These are phyloP conservation scores for Salix exigua DNA, from an alignment of 345 rosid species.

Conservation along the genomic window DNA sequence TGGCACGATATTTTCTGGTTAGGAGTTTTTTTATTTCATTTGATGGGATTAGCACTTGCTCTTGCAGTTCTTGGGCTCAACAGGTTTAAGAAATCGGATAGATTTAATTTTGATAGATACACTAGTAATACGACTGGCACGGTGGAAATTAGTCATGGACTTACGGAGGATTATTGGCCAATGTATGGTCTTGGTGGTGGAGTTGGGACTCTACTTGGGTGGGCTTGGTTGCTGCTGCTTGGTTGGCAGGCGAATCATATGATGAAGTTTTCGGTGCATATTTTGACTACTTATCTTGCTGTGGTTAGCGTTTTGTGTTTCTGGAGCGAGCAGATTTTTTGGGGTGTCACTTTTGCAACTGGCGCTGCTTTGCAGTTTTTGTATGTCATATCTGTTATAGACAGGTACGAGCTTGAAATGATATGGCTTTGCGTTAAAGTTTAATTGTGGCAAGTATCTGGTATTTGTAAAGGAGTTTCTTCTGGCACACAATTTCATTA, in stretches of 20 bases:
- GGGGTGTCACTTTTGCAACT: slow-evolving; percentile 77
- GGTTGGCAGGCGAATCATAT: slow-evolving; percentile 72
- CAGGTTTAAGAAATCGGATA: slow-evolving; percentile 65
- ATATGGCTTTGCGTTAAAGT: not conserved
- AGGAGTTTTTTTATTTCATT: slow-evolving; percentile 65
- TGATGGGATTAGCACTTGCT: slow-evolving; percentile 55
- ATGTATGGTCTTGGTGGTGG: slow-evolving; percentile 81
- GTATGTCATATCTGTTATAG: slow-evolving; percentile 91
- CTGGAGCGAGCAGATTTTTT: slow-evolving; percentile 64
- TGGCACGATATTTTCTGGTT: slow-evolving; percentile 97
- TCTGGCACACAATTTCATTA: not conserved
- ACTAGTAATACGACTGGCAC: slow-evolving; percentile 27
- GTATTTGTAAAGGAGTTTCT: not conserved
- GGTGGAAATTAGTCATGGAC: slow-evolving; percentile 37
- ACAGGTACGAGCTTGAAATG: slow-evolving; percentile 50
- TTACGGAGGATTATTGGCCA: slow-evolving; percentile 92
- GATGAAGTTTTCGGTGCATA: slow-evolving; percentile 89
- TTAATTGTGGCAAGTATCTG: slow-evolving; percentile 1
- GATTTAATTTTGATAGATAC: slow-evolving; percentile 68
- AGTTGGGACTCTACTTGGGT: slow-evolving; percentile 62
- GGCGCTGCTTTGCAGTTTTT: slow-evolving; percentile 88
- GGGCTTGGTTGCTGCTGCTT: slow-evolving; percentile 72
- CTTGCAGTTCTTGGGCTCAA: slow-evolving; percentile 67
- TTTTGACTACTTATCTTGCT: slow-evolving; percentile 85
- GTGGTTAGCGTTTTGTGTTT: slow-evolving; percentile 87